Percentiles rank a stretch among this genome's conserved stretches.
These are phyloP conservation scores for Boletus edulis DNA, from an alignment of 768 basidiomycete genomes.

Conservation along the genomic window DNA sequence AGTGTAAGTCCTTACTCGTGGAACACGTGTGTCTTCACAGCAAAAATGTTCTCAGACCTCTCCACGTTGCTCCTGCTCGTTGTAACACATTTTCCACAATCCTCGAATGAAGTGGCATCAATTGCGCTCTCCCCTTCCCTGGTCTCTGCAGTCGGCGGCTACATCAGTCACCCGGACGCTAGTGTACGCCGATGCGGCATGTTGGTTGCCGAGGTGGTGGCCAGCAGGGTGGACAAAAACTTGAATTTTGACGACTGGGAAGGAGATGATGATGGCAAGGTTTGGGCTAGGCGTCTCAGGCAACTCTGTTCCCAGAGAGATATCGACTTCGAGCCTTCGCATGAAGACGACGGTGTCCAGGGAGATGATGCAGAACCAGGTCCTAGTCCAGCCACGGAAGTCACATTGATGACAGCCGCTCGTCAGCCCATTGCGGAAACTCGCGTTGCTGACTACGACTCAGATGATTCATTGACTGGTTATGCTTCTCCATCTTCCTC, in stretches of 20 bases:
- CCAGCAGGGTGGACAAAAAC: slow-evolving; percentile 56
- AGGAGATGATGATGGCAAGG: slow-evolving; percentile 61
- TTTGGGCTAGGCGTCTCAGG: slow-evolving; percentile 65
- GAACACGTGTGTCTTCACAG: neutral
- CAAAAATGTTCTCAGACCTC: slow-evolving; percentile 49
- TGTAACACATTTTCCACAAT: slow-evolving; percentile 56
- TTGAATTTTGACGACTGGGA: slow-evolving; percentile 86
- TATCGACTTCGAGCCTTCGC: slow-evolving; percentile 41
- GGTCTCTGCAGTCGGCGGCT: slow-evolving; percentile 65
- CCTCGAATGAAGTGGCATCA: slow-evolving; percentile 43
- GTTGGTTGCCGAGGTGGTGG: slow-evolving; percentile 84
- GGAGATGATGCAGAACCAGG: slow-evolving; percentile 6
- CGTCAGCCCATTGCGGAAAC: neutral
- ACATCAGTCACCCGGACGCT: slow-evolving; percentile 75
- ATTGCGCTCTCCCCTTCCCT: slow-evolving; percentile 59
- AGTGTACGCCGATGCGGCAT: slow-evolving; percentile 86
- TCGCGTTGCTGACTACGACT: slow-evolving; percentile 51
- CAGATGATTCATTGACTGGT: slow-evolving; percentile 78
- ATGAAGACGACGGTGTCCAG: slow-evolving; percentile 7
- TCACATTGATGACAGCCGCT: neutral
- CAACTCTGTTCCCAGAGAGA: slow-evolving; percentile 50
- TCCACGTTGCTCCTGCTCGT: slow-evolving; percentile 69
- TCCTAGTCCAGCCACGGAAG: slow-evolving; percentile 17
- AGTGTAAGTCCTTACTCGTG: slow-evolving; percentile 50
- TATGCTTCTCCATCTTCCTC: slow-evolving; percentile 68